Conservation (phyloP, 768 basidiomycete genomes). For the Termitomyces sp. region DNA sequence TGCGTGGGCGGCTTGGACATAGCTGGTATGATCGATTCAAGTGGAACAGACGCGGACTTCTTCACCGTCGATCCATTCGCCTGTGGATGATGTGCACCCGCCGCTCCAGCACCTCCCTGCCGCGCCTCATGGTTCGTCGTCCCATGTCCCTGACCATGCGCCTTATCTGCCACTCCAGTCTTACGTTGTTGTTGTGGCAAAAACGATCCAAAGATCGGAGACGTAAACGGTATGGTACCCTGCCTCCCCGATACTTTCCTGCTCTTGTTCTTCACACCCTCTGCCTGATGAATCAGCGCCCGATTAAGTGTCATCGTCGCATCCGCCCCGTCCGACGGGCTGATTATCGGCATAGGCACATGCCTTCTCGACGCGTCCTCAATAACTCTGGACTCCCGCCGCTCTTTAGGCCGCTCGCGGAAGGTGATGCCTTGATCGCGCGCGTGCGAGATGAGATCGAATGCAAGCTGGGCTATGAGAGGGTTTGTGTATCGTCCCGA, state of each 20-base stretch:
- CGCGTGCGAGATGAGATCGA: conserved; percentile 63
- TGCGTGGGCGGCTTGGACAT: conserved; percentile 80
- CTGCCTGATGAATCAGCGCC: conserved; percentile 34
- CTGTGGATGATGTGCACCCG: background rate
- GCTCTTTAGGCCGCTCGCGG: conserved; percentile 45
- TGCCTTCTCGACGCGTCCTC: conserved; percentile 22
- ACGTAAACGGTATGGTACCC: conserved; percentile 32
- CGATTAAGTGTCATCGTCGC: conserved; percentile 41
- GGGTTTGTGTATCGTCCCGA: conserved; percentile 58
- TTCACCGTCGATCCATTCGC: conserved; percentile 10
- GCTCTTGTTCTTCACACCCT: conserved; percentile 26
- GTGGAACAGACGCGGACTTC: conserved; percentile 50
- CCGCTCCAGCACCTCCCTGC: conserved; percentile 18
- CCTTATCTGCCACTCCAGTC: conserved; percentile 16
- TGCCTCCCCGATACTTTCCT: conserved; percentile 32
- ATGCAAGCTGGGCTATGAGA: conserved; percentile 58
- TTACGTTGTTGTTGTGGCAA: conserved; percentile 48
- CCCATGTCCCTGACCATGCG: conserved; percentile 4
- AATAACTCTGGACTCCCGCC: conserved; percentile 27
- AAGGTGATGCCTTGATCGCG: conserved; percentile 56
- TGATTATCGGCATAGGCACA: conserved; percentile 39
- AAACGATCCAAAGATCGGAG: conserved; percentile 59
- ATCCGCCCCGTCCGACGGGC: conserved; percentile 34
- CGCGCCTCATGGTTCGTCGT: conserved; percentile 20
- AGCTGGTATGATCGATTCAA: conserved; percentile 81